These are phyloP conservation scores for Globisporangium camurandrum DNA, from an alignment of 352 stramenopile genomes.

Conservation along the genomic window DNA sequence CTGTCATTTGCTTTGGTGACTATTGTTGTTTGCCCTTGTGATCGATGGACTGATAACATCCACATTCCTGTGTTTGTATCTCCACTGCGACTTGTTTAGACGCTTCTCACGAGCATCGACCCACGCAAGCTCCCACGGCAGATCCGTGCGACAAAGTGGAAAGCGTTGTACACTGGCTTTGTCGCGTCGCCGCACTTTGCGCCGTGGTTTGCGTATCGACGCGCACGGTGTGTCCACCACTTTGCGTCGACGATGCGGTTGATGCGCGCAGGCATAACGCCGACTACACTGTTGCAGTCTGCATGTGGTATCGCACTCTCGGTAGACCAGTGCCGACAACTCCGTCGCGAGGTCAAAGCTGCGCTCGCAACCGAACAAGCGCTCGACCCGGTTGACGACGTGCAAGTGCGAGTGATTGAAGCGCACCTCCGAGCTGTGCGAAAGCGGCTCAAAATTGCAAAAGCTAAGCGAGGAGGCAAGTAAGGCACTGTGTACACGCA, in stretches of 20 bases:
- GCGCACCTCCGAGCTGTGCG: conserved; percentile 39
- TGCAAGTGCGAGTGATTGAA: conserved; percentile 40
- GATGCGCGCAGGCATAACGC: conserved; percentile 38
- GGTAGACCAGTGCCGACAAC: conserved; percentile 30
- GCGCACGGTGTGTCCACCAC: conserved; percentile 56
- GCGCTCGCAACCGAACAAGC: conserved; percentile 29
- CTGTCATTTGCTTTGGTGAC: background rate
- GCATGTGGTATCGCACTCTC: conserved; percentile 37
- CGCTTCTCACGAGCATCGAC: conserved; percentile 53
- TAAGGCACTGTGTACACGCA: background rate
- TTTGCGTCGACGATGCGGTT: conserved; percentile 52
- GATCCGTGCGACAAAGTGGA: conserved; percentile 65
- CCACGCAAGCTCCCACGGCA: conserved; percentile 41
- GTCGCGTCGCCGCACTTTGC: conserved; percentile 64
- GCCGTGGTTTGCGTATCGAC: conserved; percentile 68
- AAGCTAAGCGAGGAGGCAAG: conserved; percentile 2
- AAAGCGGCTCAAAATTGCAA: conserved; percentile 13
- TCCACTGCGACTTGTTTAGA: conserved; percentile 12
- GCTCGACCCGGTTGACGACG: conserved; percentile 23
- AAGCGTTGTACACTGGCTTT: conserved; percentile 61
- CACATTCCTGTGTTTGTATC: background rate
- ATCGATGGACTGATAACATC: no score
- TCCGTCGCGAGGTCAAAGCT: conserved; percentile 40
- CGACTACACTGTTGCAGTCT: conserved; percentile 25
- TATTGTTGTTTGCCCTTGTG: no score